Conservation (phyloP, 1,284 basidiomycete species). For the Boletellus dicymbophilus region DNA sequence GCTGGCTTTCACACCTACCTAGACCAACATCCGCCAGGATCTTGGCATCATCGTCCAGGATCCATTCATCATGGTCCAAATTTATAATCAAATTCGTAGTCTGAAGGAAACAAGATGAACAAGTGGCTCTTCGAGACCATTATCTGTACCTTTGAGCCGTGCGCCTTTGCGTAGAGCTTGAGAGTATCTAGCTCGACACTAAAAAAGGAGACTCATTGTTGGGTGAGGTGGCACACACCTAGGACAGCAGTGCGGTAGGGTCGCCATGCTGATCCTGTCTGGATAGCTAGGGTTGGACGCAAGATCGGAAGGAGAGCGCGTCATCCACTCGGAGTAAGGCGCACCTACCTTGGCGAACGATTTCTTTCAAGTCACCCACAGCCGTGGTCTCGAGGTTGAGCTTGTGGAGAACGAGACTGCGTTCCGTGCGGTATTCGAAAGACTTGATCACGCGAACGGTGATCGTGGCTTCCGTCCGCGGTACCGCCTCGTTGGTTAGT, state of each 20-base stretch:
- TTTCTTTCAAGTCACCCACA: conserved; percentile 76
- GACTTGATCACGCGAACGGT: conserved; percentile 96
- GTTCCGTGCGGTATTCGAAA: conserved; percentile 91
- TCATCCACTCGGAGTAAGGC: no score
- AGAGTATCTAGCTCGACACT: conserved; percentile 70
- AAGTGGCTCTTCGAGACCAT: neutral
- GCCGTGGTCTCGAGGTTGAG: conserved; percentile 82
- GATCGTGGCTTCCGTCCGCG: conserved; percentile 75
- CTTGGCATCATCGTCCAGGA: conserved; percentile 68
- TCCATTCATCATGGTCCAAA: conserved; percentile 93
- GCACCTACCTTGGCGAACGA: conserved; percentile 68
- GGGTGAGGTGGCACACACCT: conserved; percentile 47
- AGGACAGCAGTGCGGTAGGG: conserved; percentile 74
- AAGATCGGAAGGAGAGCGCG: conserved; percentile 15
- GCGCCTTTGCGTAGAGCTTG: conserved; percentile 93
- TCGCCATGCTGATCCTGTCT: conserved; percentile 80
- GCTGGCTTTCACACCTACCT: conserved; percentile 49
- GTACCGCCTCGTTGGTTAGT: conserved; percentile 66
- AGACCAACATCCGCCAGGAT: conserved; percentile 71
- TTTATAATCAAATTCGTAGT: conserved; percentile 96
- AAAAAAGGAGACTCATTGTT: neutral
- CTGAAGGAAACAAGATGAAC: conserved; percentile 41
- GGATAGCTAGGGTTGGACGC: conserved; percentile 53
- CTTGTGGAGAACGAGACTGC: conserved; percentile 82
- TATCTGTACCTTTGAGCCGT: conserved; percentile 80